A percentile compares a stretch with the other conserved stretches of the same genome.
These are phyloP conservation scores for Fusarium newnesense DNA, from an alignment of 2,329 filamentous ascomycete genomes.

Conservation along the genomic window DNA sequence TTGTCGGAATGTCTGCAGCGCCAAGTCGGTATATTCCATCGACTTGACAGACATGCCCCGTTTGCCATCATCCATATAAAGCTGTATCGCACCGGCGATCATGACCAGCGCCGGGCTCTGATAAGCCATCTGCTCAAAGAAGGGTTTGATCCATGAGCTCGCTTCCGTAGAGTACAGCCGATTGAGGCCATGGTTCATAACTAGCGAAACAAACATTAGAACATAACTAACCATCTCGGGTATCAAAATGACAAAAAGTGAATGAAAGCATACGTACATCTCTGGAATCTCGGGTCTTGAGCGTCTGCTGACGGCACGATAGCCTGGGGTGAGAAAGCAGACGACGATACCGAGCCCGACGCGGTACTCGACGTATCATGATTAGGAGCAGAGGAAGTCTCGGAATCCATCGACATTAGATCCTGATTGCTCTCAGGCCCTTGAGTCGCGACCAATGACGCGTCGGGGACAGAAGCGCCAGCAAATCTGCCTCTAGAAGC, in stretches of 20 bases:
- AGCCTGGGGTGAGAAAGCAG: conserved; percentile 17
- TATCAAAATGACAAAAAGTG: not conserved
- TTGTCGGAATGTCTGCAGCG: conserved; percentile 37
- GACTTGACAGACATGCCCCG: conserved; percentile 34
- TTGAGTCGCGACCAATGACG: not conserved
- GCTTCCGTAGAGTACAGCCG: conserved; percentile 38
- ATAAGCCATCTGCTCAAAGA: conserved; percentile 39
- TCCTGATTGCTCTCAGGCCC: not conserved
- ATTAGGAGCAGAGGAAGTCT: conserved; percentile 3
- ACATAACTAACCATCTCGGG: not conserved
- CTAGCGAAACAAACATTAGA: conserved; percentile 4
- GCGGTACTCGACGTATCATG: conserved; percentile 22
- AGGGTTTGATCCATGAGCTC: conserved; percentile 36
- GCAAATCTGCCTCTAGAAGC: conserved; percentile 41
- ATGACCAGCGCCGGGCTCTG: conserved; percentile 37
- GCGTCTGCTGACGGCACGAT: not conserved
- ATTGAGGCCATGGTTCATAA: conserved; percentile 34
- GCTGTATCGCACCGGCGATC: conserved; percentile 37
- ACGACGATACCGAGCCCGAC: not conserved
- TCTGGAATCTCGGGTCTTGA: conserved; percentile 32
- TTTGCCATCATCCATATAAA: conserved; percentile 33
- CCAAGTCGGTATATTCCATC: conserved; percentile 37
- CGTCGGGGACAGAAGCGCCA: conserved; percentile 34
- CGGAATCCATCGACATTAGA: not conserved
- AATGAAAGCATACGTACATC: conserved; percentile 21